Percentiles rank a stretch among this genome's conserved stretches.
phyloP scores from a whole-genome alignment of 1,284 basidiomycete genomes.

The Athelia psychrophila region DNA sequence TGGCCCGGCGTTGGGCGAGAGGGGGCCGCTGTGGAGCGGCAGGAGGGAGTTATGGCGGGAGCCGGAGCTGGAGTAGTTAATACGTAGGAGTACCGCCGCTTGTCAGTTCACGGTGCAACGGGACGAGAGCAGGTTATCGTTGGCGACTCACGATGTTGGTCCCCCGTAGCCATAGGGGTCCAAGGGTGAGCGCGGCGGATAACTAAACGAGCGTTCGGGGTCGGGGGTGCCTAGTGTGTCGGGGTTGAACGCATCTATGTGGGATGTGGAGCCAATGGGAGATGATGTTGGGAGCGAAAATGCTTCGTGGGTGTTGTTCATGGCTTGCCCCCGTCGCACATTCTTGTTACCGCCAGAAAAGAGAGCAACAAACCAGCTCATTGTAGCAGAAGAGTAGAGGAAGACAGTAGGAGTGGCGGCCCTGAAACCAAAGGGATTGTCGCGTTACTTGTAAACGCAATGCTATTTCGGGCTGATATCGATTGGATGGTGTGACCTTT shows the following conservation, averaged over 20 bases:
- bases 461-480: no score
- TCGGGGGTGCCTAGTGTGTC: constrained; percentile 50
- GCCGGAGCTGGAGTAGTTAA: constrained; percentile 28
- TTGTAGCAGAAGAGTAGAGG: constrained; percentile 27
- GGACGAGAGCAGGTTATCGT: not conserved
- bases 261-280: constrained; percentile 44
- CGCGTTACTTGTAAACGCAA: no score
- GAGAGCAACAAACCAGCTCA: constrained; percentile 71
- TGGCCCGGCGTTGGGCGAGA: constrained; percentile 37
- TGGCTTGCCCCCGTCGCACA: constrained; percentile 54
- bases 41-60: constrained; percentile 59
- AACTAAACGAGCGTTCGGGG: constrained; percentile 57
- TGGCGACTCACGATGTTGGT: constrained; percentile 50
- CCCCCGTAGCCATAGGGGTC: constrained; percentile 56
- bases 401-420: no score
- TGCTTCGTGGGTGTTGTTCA: constrained; percentile 73
- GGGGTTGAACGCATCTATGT: constrained; percentile 56
- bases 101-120: not conserved
- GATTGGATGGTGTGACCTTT: no score
- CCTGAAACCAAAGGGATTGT: no score
- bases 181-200: constrained; percentile 59
- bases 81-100: not conserved
- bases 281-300: constrained; percentile 76
- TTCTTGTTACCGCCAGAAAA: constrained; percentile 52
- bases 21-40: constrained; percentile 57